Percentiles rank a stretch among this genome's conserved stretches.
Evolutionary conservation across 2,329 filamentous ascomycete genomes (phyloP).

Genomic region (Diplodia seriata): DNA sequence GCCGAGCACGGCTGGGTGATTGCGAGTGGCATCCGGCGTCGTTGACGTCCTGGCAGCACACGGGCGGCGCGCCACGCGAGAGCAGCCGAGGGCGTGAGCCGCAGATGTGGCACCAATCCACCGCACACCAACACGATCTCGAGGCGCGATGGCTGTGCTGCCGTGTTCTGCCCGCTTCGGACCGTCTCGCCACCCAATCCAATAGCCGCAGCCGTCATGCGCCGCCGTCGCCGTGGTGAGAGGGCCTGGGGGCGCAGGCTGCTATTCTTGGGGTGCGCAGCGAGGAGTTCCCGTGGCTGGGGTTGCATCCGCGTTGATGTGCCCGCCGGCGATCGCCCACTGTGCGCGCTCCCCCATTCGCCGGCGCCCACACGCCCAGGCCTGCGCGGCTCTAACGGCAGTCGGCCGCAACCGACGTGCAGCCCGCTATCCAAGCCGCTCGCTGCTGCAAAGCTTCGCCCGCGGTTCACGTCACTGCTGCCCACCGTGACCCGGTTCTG

Average conservation of each 20-base stretch:
- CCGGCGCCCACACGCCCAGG: slow-evolving; percentile 6
- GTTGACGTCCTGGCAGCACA: not conserved
- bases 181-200: slow-evolving; percentile 24
- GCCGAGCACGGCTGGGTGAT: slow-evolving; percentile 23
- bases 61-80: slow-evolving; percentile 1
- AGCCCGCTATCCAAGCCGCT: not conserved
- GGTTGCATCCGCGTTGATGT: slow-evolving; percentile 25
- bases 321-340: slow-evolving; percentile 26
- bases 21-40: slow-evolving; percentile 6
- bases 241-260: slow-evolving; percentile 11
- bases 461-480: not conserved
- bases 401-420: slow-evolving; percentile 24
- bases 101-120: not conserved
- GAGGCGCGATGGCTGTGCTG: slow-evolving; percentile 24
- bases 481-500: not conserved
- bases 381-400: slow-evolving; percentile 29
- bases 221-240: not conserved
- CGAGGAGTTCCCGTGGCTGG: slow-evolving; percentile 18
- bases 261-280: slow-evolving; percentile 23
- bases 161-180: slow-evolving; percentile 16
- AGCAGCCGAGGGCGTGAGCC: not conserved
- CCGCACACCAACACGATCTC: not conserved
- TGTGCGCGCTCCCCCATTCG: slow-evolving; percentile 10
- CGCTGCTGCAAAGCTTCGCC: not conserved
- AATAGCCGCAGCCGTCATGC: not conserved